Conservation (phyloP, 108 stramenopile species). For the Schizochytrium sp. region DNA sequence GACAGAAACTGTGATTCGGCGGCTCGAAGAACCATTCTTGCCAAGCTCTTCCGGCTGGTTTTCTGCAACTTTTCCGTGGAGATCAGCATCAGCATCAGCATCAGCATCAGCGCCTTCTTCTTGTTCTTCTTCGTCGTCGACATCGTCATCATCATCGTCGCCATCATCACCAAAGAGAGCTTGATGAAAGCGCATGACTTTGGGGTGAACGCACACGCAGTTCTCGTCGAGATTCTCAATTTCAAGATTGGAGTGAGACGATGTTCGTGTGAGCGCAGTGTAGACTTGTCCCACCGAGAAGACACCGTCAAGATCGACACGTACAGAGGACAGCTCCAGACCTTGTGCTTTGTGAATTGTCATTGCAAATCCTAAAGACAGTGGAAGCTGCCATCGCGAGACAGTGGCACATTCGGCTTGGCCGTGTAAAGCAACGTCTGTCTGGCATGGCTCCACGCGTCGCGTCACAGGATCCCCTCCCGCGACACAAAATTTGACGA, state of each 20-base stretch:
- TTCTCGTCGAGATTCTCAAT: not conserved
- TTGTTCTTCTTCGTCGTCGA: too few species aligned
- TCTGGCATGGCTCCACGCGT: not conserved
- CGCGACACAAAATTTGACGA: not conserved
- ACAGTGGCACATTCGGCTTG: not conserved
- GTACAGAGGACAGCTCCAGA: not conserved
- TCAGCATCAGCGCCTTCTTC: too few species aligned
- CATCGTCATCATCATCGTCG: too few species aligned
- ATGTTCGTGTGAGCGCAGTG: not conserved
- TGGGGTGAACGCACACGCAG: not conserved
- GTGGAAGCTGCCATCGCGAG: not conserved
- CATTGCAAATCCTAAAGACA: not conserved
- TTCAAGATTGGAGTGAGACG: not conserved
- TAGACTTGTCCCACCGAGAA: not conserved
- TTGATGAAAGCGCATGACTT: not conserved
- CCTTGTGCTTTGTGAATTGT: constrained; percentile 7
- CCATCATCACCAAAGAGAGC: not conserved
- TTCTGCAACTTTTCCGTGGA: too few species aligned
- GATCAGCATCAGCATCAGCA: too few species aligned
- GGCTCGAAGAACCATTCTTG: too few species aligned
- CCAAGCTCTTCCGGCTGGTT: too few species aligned
- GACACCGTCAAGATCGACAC: not conserved
- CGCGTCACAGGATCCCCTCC: not conserved
- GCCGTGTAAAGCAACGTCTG: not conserved
- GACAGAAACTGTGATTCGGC: too few species aligned